Conservation (phyloP, 768 basidiomycete species). For the Tremella mesenterica region DNA sequence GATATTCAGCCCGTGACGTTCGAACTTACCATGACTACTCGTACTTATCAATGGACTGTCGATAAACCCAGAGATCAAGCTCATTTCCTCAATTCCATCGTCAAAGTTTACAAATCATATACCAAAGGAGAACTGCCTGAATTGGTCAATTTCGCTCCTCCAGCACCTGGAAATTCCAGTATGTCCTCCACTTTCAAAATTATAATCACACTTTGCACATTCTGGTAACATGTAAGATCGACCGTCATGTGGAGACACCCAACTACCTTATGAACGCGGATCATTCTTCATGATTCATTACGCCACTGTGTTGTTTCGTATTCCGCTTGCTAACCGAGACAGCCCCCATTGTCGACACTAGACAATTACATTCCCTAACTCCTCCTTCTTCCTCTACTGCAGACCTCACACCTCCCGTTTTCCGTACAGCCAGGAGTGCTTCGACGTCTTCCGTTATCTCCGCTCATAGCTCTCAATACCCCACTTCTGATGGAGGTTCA, state of each 20-base stretch:
- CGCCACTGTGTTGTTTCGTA: no score
- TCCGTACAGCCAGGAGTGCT: slow-evolving; percentile 18
- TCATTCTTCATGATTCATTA: no score
- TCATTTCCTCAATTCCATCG: slow-evolving; percentile 59
- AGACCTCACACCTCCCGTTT: slow-evolving; percentile 21
- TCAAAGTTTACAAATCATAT: slow-evolving; percentile 49
- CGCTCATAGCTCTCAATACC: slow-evolving; percentile 16
- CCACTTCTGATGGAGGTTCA: slow-evolving; percentile 7
- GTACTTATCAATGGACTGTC: slow-evolving; percentile 79
- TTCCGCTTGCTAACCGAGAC: not conserved
- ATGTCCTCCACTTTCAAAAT: not conserved
- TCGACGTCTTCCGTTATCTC: slow-evolving; percentile 29
- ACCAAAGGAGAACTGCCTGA: slow-evolving; percentile 36
- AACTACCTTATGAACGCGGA: no score
- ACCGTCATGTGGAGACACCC: no score
- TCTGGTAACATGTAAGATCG: no score
- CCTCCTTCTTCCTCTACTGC: slow-evolving; percentile 8
- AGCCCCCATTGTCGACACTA: slow-evolving; percentile 4
- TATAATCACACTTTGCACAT: no score
- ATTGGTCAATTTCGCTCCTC: slow-evolving; percentile 31
- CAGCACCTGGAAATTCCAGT: slow-evolving; percentile 5
- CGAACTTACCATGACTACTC: slow-evolving; percentile 72
- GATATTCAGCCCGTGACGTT: slow-evolving; percentile 47
- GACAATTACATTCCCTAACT: slow-evolving; percentile 7
- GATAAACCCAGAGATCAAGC: slow-evolving; percentile 65